phyloP scores from a whole-genome alignment of 108 stramenopile genomes.

The Cyclotella baltica region DNA sequence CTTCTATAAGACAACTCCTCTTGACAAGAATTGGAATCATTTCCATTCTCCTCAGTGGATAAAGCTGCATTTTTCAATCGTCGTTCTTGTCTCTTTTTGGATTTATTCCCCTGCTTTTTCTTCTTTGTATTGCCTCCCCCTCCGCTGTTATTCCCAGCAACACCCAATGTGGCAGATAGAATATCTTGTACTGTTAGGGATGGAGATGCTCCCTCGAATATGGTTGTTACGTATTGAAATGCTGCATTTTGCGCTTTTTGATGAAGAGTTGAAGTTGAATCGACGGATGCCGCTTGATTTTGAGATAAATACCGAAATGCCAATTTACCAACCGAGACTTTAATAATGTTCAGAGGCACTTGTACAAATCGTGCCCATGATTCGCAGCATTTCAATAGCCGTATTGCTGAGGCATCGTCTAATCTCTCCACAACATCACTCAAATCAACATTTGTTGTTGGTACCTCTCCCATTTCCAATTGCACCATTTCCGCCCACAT shows the following conservation, averaged over 20 bases:
- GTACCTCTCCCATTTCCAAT: conserved; percentile 2
- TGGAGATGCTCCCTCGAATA: conserved; percentile 75
- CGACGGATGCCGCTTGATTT: background rate
- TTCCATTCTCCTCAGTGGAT: conserved; percentile 21
- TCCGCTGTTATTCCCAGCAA: conserved; percentile 34
- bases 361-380: conserved; percentile 79
- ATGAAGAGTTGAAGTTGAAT: background rate
- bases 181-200: conserved; percentile 70
- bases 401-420: conserved; percentile 22
- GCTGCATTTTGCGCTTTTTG: conserved; percentile 46
- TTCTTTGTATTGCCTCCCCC: conserved; percentile 35
- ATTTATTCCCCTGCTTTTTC: conserved; percentile 68
- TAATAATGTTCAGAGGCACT: conserved; percentile 63
- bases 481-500: conserved; percentile 51
- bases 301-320: conserved; percentile 28
- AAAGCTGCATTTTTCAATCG: conserved; percentile 54
- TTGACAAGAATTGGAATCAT: conserved; percentile 6
- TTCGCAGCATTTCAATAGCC: conserved; percentile 51
- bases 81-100: conserved; percentile 74
- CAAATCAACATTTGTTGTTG: background rate
- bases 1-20: conserved; percentile 68
- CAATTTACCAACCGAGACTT: conserved; percentile 37
- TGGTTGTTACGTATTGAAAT: conserved; percentile 65
- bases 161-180: conserved; percentile 59
- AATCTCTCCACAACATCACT: background rate